Evolutionary conservation across 495 filamentous ascomycete genomes (phyloP).

Genomic region (Amniculicola lignicola): DNA sequence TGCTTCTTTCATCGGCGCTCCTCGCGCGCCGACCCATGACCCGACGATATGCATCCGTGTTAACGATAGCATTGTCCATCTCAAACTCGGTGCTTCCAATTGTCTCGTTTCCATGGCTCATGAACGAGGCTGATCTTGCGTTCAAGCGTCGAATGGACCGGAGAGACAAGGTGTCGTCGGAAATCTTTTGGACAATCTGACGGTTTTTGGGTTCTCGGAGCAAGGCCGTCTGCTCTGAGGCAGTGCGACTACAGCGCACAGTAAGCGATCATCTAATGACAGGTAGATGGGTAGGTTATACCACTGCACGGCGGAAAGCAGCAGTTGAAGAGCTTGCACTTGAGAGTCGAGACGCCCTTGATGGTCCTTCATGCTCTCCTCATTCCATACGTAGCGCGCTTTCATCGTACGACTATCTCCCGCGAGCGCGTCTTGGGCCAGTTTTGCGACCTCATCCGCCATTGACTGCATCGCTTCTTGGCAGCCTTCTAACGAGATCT

Average conservation of each 20-base stretch:
- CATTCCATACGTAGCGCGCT: conserved; percentile 41
- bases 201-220: conserved; percentile 42
- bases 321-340: conserved; percentile 45
- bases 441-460: conserved; percentile 41
- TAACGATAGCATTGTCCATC: conserved; percentile 35
- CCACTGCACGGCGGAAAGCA: conserved; percentile 49
- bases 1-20: conserved; percentile 5
- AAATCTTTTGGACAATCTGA: conserved; percentile 44
- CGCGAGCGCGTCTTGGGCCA: conserved; percentile 34
- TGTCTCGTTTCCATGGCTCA: conserved; percentile 36
- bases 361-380: conserved; percentile 46
- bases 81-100: conserved; percentile 36
- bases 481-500: conserved; percentile 46
- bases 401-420: conserved; percentile 7
- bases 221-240: conserved; percentile 37
- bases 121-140: conserved; percentile 36
- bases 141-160: conserved; percentile 37
- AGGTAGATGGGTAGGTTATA: too few species aligned
- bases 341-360: conserved; percentile 45
- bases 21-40: conserved; percentile 24
- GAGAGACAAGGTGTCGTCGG: conserved; percentile 45
- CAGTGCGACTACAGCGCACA: conserved; percentile 34
- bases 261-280: conserved; percentile 16
- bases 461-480: conserved; percentile 44
- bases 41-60: conserved; percentile 39